phyloP scores from a whole-genome alignment of 495 filamentous ascomycete species.

The Hypoxylon trugodes region DNA sequence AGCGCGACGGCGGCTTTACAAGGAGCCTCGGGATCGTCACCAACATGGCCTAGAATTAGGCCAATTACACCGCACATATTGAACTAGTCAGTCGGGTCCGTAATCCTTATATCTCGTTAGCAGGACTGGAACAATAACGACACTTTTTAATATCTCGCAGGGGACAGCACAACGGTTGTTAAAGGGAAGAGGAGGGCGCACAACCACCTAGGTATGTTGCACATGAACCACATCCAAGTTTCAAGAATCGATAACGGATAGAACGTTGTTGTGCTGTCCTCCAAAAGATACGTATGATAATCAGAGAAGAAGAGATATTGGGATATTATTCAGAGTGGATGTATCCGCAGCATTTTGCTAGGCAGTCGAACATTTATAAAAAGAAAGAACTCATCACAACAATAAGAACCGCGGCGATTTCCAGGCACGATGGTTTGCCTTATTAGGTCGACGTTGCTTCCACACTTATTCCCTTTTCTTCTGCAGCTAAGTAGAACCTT shows the following conservation, averaged over 20 bases:
- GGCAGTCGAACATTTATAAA: slow-evolving; percentile 48
- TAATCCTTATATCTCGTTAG: slow-evolving; percentile 11
- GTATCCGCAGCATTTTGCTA: slow-evolving; percentile 43
- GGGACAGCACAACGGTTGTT: slow-evolving; percentile 19
- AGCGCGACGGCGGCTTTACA: slow-evolving; percentile 29
- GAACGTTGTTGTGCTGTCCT: slow-evolving; percentile 5
- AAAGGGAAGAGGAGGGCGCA: neutral
- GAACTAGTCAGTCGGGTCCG: neutral
- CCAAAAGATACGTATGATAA: slow-evolving; percentile 5
- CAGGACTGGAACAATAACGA: neutral
- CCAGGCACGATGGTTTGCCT: slow-evolving; percentile 8
- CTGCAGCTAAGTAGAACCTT: slow-evolving; percentile 1
- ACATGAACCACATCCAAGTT: neutral
- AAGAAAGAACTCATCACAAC: slow-evolving; percentile 41
- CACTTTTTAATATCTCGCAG: neutral
- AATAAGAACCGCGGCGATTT: slow-evolving; percentile 8
- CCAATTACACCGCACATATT: slow-evolving; percentile 39
- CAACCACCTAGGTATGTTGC: neutral
- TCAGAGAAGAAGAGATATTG: neutral
- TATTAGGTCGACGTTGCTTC: slow-evolving; percentile 3
- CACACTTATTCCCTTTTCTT: neutral
- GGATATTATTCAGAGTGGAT: slow-evolving; percentile 41
- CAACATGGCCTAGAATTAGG: slow-evolving; percentile 35
- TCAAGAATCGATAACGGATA: neutral
- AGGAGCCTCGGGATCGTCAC: slow-evolving; percentile 28